Evolutionary conservation across 2,329 filamentous ascomycete species (phyloP).

Genomic region (Botryotinia globosa): DNA sequence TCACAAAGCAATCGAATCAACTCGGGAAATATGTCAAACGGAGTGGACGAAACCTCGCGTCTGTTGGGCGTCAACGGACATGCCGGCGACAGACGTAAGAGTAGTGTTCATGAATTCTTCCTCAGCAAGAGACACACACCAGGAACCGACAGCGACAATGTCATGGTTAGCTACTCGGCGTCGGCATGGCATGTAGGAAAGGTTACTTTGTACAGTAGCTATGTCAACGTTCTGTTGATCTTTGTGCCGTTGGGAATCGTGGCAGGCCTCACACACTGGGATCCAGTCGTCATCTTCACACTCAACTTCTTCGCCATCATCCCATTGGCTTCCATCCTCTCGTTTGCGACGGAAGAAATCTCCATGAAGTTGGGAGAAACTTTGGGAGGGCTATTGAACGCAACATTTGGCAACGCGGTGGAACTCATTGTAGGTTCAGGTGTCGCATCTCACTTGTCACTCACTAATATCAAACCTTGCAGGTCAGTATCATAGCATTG

Average conservation of each 20-base stretch:
- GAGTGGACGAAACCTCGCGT: slow-evolving; percentile 26
- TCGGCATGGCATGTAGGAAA: slow-evolving; percentile 32
- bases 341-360: slow-evolving; percentile 36
- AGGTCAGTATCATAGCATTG: slow-evolving; percentile 92
- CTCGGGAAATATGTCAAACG: not conserved
- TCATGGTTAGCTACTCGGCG: slow-evolving; percentile 29
- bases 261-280: slow-evolving; percentile 49
- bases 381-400: slow-evolving; percentile 54
- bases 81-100: slow-evolving; percentile 19
- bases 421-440: slow-evolving; percentile 48
- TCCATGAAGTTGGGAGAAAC: slow-evolving; percentile 57
- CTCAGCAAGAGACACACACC: slow-evolving; percentile 32
- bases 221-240: slow-evolving; percentile 74
- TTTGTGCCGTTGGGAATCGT: slow-evolving; percentile 76
- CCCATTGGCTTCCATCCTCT: slow-evolving; percentile 50
- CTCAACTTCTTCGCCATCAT: slow-evolving; percentile 61
- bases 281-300: slow-evolving; percentile 53
- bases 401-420: slow-evolving; percentile 50
- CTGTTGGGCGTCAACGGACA: slow-evolving; percentile 27
- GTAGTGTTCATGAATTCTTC: slow-evolving; percentile 31
- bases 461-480: slow-evolving; percentile 10
- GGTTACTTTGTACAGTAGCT: slow-evolving; percentile 36
- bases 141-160: slow-evolving; percentile 33
- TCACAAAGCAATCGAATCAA: not conserved
- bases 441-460: not conserved